phyloP scores from a whole-genome alignment of 2,329 filamentous ascomycete genomes.

The Rutstroemia sp. region DNA sequence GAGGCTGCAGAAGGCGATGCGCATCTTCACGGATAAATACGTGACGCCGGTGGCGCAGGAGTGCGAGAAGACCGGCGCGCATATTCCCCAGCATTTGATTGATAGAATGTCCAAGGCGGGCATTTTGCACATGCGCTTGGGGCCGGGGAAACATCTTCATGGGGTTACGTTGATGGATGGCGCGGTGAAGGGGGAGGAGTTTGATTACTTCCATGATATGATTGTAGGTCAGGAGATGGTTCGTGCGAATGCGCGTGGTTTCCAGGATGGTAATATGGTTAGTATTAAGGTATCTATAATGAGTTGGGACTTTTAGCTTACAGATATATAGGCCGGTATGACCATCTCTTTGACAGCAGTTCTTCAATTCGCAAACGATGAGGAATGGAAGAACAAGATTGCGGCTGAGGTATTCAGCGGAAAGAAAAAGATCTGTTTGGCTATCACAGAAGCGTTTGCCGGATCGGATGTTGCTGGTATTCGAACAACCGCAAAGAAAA shows the following conservation, averaged over 20 bases:
- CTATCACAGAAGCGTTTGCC: constrained; percentile 84
- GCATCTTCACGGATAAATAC: constrained; percentile 65
- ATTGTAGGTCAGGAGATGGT: constrained; percentile 67
- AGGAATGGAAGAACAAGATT: constrained; percentile 57
- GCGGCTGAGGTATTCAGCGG: constrained; percentile 68
- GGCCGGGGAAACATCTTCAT: constrained; percentile 75
- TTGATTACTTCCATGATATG: constrained; percentile 82
- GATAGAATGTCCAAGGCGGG: constrained; percentile 69
- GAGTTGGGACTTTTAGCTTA: background rate
- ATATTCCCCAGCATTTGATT: constrained; percentile 65
- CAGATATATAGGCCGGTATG: constrained; percentile 35
- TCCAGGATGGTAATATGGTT: constrained; percentile 81
- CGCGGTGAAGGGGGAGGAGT: constrained; percentile 68
- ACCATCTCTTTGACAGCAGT: constrained; percentile 74
- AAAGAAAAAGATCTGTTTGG: constrained; percentile 81
- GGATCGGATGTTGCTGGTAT: constrained; percentile 76
- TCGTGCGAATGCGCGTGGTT: constrained; percentile 66
- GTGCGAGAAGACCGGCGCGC: constrained; percentile 66
- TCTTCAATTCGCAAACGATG: constrained; percentile 67
- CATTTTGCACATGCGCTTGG: constrained; percentile 74
- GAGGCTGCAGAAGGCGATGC: constrained; percentile 58
- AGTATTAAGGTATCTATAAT: constrained; percentile 34
- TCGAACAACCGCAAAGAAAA: constrained; percentile 71
- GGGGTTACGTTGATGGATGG: constrained; percentile 62
- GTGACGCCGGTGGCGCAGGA: constrained; percentile 68